Base-by-base conservation (phyloP, 2,329 filamentous ascomycete genomes). In the Talaromyces sp. region DNA sequence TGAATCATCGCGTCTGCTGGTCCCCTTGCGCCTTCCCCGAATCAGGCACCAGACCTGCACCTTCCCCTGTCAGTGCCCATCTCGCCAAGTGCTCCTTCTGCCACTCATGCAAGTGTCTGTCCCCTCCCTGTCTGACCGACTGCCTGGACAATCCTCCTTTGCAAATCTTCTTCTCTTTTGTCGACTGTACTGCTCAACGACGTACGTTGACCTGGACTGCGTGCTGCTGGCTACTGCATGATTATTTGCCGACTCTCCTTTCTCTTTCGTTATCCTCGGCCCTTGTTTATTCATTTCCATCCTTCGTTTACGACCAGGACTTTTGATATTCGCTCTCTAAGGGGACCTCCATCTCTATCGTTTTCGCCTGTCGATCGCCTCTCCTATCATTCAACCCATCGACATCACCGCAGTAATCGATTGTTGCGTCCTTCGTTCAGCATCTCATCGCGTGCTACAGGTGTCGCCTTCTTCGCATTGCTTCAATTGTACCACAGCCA, bases 11-110 rank as follows among this genome's bases (percentile, higher is more conserved):
- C 31, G 54, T n/a, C 29, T 40, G 58, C 38, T 58, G 58, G 59
- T 62, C 49, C 49, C 64, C 64, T 65, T 62, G 64, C 64, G 11
- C 58, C 51, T 47, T 31, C 58, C 56, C 64, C 64, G 8, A 51
- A 58, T n/a, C 25, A 34, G 45, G 45, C 47, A 60, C 34, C 54
- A 58, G 54, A 58, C 31, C 43, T 36, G 54, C 54, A 15, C 49
- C 49, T 53, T 53, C 49, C 47, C 49, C 49, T 53, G 49, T 17
- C 49, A 17, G 27, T 29, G 51, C 51, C 51, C 6, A 15, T 5
- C 45, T 25, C 10, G 34, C 56, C 56, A 58, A 43, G 34, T 34
- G 31, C 19, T 38, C 22, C 53, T 38, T 58, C 53, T 58, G 25
- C 49, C 27, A 2, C 47, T n/a, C 49, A 25, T 31, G 15, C 47